Evolutionary conservation across 106 monocot genomes (phyloP).

Genomic region (Dendrobium chrysotoxum): DNA sequence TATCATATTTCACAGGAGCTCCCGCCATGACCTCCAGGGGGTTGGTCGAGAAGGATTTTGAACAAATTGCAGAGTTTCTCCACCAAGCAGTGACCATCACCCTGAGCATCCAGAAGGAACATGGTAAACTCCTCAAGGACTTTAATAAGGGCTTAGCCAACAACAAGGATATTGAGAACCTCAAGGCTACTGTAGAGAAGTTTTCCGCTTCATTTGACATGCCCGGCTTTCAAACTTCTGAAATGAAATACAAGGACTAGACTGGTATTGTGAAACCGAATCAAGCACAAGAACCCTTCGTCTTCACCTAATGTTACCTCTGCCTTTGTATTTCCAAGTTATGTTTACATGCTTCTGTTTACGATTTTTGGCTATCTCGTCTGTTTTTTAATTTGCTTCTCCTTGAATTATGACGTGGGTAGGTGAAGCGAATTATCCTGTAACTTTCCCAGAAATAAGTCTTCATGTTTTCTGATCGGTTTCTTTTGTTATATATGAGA

Average conservation of each 20-base stretch:
- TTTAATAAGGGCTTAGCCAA: constrained; percentile 82
- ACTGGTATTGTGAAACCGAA: neutral
- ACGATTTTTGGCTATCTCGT: neutral
- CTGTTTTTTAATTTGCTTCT: neutral
- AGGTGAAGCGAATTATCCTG: neutral
- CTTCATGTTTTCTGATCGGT: neutral
- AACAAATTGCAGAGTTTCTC: constrained; percentile 86
- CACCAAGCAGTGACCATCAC: constrained; percentile 78
- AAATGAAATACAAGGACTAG: constrained; percentile 59
- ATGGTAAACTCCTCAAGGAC: constrained; percentile 88
- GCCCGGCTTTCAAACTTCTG: constrained; percentile 80
- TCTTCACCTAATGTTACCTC: neutral
- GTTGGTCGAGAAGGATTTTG: constrained; percentile 88
- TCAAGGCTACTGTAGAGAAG: constrained; percentile 63
- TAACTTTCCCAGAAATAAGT: neutral
- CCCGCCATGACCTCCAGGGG: constrained; percentile 97
- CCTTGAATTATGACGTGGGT: neutral
- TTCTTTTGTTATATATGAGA: neutral
- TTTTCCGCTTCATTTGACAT: constrained; percentile 71
- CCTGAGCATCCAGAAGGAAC: constrained; percentile 73
- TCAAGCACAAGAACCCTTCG: neutral
- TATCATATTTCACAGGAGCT: constrained; percentile 34
- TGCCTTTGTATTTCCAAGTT: neutral
- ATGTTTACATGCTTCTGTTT: neutral
- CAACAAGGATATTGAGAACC: constrained; percentile 83